phyloP scores from a whole-genome alignment of 1,284 basidiomycete species.

The Puccinia horiana region DNA sequence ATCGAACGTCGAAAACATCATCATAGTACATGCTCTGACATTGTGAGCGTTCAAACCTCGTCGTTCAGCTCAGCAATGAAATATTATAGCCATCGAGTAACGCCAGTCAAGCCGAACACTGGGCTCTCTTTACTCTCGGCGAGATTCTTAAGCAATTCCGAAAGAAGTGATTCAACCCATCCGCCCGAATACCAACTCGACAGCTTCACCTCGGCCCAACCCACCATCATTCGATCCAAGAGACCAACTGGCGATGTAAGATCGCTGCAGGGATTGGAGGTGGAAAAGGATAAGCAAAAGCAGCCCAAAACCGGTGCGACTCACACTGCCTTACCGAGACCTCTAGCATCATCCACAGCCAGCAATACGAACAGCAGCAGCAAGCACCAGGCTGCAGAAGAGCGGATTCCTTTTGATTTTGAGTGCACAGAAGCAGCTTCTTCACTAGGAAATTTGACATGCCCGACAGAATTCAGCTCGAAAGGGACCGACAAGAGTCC shows the following conservation, averaged over 20 bases:
- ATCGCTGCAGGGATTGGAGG: slow-evolving; percentile 1
- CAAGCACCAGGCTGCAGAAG: neutral
- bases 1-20: neutral
- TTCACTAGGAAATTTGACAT: neutral
- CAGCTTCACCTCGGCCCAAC: neutral
- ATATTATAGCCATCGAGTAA: slow-evolving; percentile 7
- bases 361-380: neutral
- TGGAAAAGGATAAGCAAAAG: neutral
- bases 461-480: neutral
- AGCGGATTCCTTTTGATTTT: neutral
- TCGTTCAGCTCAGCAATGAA: neutral
- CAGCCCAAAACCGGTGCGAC: neutral
- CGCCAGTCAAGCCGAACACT: neutral
- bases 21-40: neutral
- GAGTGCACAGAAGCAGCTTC: neutral
- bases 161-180: slow-evolving; percentile 5
- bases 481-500: neutral
- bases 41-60: neutral
- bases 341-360: neutral
- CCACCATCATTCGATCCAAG: neutral
- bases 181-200: neutral
- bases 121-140: neutral
- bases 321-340: slow-evolving; percentile 11
- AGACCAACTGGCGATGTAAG: neutral
- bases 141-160: neutral